phyloP scores from a whole-genome alignment of 495 filamentous ascomycete species.

The Cercophora scortea region DNA sequence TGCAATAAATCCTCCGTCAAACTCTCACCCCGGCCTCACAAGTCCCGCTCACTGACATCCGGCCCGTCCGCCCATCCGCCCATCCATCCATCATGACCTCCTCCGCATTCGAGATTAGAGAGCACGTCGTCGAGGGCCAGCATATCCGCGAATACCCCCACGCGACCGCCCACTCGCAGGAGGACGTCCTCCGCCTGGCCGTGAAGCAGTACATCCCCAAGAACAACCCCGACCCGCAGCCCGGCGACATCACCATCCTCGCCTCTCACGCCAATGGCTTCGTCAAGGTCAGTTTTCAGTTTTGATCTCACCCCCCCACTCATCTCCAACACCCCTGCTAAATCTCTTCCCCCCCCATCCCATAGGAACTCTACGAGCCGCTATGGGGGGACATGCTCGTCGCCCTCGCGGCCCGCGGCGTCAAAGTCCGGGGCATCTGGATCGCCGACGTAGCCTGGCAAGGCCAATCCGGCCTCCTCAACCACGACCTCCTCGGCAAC shows the following conservation, averaged over 20 bases:
- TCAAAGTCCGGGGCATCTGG: conserved; percentile 74
- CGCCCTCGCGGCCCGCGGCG: conserved; percentile 37
- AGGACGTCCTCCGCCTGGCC: conserved; percentile 56
- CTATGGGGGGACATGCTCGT: conserved; percentile 70
- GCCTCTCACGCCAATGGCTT: conserved; percentile 83
- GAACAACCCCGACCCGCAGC: conserved; percentile 53
- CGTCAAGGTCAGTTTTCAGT: conserved; percentile 53
- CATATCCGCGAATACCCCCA: conserved; percentile 68
- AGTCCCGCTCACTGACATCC: too few species aligned
- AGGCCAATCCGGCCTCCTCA: conserved; percentile 66
- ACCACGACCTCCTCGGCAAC: conserved; percentile 66
- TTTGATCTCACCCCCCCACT: too few species aligned
- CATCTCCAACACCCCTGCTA: background rate
- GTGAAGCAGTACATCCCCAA: conserved; percentile 80
- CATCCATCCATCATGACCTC: conserved; percentile 3
- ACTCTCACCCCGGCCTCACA: too few species aligned
- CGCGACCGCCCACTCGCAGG: conserved; percentile 54
- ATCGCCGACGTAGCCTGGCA: conserved; percentile 76
- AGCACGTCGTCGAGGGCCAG: conserved; percentile 57
- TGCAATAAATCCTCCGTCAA: too few species aligned
- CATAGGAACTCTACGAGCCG: conserved; percentile 84
- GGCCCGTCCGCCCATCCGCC: background rate
- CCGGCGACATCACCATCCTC: conserved; percentile 75
- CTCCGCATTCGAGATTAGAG: conserved; percentile 28
- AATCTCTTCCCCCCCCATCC: background rate